These are phyloP conservation scores for Lactarius psammicola DNA, from an alignment of 768 basidiomycete species.

Conservation along the genomic window DNA sequence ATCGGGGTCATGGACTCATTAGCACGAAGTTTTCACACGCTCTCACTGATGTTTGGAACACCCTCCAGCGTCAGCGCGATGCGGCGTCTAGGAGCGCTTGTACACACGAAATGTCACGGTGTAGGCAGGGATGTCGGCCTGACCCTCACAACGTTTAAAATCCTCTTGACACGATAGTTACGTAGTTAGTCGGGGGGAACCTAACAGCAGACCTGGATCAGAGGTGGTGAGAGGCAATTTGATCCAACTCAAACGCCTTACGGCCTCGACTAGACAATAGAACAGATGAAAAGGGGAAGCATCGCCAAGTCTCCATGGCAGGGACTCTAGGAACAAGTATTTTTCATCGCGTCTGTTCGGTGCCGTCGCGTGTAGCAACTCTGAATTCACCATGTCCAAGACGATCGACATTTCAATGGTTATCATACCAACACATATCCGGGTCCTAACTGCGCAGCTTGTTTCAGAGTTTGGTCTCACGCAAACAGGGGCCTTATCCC, in stretches of 20 bases:
- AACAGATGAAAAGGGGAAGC: not conserved
- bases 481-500: not conserved
- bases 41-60: not conserved
- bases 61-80: not conserved
- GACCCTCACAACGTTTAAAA: not conserved
- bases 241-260: no score
- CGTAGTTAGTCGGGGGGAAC: not conserved
- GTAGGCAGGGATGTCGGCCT: not conserved
- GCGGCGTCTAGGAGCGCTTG: not conserved
- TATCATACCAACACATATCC: not conserved
- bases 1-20: not conserved
- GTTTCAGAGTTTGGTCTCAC: not conserved
- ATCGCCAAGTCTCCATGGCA: not conserved
- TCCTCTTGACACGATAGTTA: not conserved
- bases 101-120: not conserved
- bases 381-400: not conserved
- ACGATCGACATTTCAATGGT: not conserved
- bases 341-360: not conserved
- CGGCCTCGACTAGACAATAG: not conserved
- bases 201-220: not conserved
- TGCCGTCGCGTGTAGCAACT: not conserved
- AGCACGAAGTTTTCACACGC: not conserved
- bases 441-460: not conserved
- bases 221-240: not conserved
- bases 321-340: not conserved